Base-by-base conservation (phyloP, 1,139 yeast species). In the Nakaseomyces sp. region DNA sequence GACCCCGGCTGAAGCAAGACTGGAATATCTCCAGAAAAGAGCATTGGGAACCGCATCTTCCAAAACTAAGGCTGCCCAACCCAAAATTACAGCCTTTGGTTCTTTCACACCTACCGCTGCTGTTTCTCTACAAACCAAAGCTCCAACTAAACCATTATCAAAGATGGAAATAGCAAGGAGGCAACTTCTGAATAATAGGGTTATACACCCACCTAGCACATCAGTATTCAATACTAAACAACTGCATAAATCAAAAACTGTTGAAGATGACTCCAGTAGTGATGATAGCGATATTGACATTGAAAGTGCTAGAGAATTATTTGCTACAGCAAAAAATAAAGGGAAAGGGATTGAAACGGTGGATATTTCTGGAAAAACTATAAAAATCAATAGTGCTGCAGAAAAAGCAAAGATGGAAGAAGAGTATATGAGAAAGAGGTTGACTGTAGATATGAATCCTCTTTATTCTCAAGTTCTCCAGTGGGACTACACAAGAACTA, bases 361-460 rank as follows among this genome's bases (percentile, higher is more conserved):
- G 18, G 69, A 59, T 47, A 55, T 59, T 6, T 61, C 58, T 29
- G 65, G 63, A 5, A 60, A 51, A 39, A 53, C 47, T 12, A 47
- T 57, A 24, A 51, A 47, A 15, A 58, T 44, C 45, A 52, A 51
- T 45, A 44, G 51, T 8, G 50, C 50, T 10, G 54, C 58, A 20
- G 66, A 63, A 36, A 68, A 66, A 15, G 75, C 74, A 45, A 81
- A 81, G 50, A 66, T 71, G 40, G 91, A 81, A 36, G 91, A 83
- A 58, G 83, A 82, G 50, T 70, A 81, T 47, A 85, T 87, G 91
- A 75, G 94, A 51, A 69, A 76, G 51, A 74, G 97, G 51, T 69
- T 91, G 45, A 81, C 82, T 57, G 88, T 89, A 17, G 86, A 81
- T 55, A 64, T 87, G 58, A 79, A 77, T 49, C 89, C 94, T 1